These are phyloP conservation scores for Quercus robur DNA, from an alignment of 306 rosid genomes.

Conservation along the genomic window DNA sequence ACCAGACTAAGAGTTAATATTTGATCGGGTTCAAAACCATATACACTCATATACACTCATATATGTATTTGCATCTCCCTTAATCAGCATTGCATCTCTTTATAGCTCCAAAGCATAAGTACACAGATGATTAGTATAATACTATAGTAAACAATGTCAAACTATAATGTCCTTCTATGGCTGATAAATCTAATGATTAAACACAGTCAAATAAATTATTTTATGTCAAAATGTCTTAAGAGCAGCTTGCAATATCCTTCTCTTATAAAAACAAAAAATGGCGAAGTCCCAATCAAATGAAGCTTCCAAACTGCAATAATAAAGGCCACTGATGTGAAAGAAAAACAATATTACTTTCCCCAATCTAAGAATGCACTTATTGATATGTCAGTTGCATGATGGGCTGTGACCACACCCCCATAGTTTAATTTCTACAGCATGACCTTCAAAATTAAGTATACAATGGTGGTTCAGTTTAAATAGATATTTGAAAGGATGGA, in stretches of 20 bases:
- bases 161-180: background rate
- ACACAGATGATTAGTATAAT: background rate
- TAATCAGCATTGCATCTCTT: background rate
- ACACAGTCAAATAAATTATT: background rate
- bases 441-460: background rate
- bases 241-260: background rate
- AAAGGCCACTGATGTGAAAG: background rate
- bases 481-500: slow-evolving; percentile 2
- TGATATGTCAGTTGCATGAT: slow-evolving; percentile 1
- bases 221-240: background rate
- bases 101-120: background rate
- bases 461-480: slow-evolving; percentile 2
- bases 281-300: background rate
- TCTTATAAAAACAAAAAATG: background rate
- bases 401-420: background rate
- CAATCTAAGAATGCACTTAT: background rate
- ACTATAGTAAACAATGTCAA: background rate
- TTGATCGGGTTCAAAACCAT: background rate
- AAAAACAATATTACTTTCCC: background rate
- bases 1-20: background rate
- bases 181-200: background rate
- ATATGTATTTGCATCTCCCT: background rate
- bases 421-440: background rate
- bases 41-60: background rate
- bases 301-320: background rate